phyloP scores from a whole-genome alignment of 495 filamentous ascomycete genomes.

The Aspergillus haitiensis region DNA sequence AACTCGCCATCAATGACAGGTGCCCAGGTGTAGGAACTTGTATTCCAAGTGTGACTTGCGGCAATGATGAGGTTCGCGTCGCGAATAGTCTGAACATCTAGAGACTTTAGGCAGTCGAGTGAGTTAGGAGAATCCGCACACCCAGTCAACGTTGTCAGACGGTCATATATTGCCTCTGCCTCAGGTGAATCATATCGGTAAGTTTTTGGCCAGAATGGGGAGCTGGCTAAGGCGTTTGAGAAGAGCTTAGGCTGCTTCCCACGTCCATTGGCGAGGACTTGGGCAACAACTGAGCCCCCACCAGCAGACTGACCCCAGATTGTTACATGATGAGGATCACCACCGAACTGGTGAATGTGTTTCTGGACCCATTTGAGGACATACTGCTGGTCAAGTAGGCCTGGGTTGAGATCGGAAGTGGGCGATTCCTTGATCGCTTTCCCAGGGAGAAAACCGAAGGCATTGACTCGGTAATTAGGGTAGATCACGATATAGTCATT shows the following conservation, averaged over 20 bases:
- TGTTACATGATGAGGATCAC: constrained; percentile 51
- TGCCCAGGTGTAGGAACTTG: constrained; percentile 56
- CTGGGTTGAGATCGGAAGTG: constrained; percentile 51
- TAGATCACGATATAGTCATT: constrained; percentile 56
- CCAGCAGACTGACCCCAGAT: constrained; percentile 58
- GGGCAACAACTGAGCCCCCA: constrained; percentile 55
- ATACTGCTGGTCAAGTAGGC: constrained; percentile 51
- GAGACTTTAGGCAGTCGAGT: constrained; percentile 50
- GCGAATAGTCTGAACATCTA: constrained; percentile 50
- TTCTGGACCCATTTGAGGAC: constrained; percentile 56
- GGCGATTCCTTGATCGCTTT: constrained; percentile 48
- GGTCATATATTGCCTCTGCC: constrained; percentile 50
- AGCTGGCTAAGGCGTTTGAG: constrained; percentile 56
- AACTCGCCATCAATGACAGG: constrained; percentile 61
- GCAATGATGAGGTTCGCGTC: constrained; percentile 48
- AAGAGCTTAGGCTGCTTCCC: constrained; percentile 41
- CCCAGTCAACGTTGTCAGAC: constrained; percentile 45
- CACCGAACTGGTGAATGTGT: constrained; percentile 53
- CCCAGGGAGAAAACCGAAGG: constrained; percentile 59
- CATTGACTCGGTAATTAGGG: constrained; percentile 57
- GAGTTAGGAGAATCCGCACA: constrained; percentile 41
- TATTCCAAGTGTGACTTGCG: constrained; percentile 50
- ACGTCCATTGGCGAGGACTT: constrained; percentile 51
- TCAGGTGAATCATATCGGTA: constrained; percentile 51
- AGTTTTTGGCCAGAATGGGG: constrained; percentile 62